These are phyloP conservation scores for Fusarium transvaalense DNA, from an alignment of 2,329 filamentous ascomycete genomes.

Conservation along the genomic window DNA sequence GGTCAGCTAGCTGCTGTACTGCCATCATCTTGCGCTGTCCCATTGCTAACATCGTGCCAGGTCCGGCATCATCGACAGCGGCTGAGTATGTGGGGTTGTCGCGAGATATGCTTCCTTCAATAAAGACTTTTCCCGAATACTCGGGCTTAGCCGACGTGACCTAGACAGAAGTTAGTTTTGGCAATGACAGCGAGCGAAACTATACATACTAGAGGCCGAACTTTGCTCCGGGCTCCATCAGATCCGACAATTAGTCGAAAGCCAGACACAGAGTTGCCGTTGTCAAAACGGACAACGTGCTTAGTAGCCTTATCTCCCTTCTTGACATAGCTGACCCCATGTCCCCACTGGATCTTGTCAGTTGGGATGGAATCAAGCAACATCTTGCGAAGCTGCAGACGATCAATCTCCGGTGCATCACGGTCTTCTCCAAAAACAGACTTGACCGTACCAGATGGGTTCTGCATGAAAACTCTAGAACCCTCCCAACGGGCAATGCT, in stretches of 20 bases:
- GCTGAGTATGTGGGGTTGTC: neutral
- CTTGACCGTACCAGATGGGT: conserved; percentile 47
- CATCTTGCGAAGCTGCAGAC: conserved; percentile 52
- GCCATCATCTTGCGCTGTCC: neutral
- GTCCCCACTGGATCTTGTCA: conserved; percentile 55
- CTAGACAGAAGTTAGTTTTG: conserved; percentile 17
- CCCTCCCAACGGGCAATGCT: conserved; percentile 46
- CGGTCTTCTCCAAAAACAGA: conserved; percentile 38
- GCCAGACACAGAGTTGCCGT: conserved; percentile 5
- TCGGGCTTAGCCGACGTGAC: neutral
- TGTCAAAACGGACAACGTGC: conserved; percentile 5
- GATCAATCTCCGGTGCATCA: conserved; percentile 56
- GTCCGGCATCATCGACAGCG: neutral
- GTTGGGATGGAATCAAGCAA: conserved; percentile 50
- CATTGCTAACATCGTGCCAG: conserved; percentile 14
- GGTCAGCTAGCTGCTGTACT: conserved; percentile 8
- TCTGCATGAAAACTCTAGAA: conserved; percentile 46
- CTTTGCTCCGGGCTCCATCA: conserved; percentile 45
- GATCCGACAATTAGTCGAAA: conserved; percentile 28
- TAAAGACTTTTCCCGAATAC: conserved; percentile 19
- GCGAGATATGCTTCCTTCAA: conserved; percentile 10
- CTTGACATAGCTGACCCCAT: neutral
- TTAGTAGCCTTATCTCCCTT: rapidly evolving
- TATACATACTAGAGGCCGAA: conserved; percentile 55
- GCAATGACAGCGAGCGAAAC: conserved; percentile 49